Conservation (phyloP, 2,329 filamentous ascomycete species). For the Colletotrichum tropicale region DNA sequence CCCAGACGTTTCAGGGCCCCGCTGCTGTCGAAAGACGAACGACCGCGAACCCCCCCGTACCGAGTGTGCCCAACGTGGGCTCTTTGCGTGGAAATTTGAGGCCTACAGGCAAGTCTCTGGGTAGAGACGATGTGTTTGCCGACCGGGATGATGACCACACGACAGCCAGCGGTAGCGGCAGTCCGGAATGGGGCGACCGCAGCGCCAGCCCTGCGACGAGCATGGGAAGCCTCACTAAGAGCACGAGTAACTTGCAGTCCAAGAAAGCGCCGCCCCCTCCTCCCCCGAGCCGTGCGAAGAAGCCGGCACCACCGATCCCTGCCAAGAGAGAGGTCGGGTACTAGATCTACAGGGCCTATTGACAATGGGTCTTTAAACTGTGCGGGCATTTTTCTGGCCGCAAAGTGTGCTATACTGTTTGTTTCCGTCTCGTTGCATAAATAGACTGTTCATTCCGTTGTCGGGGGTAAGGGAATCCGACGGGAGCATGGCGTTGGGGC, state of each 20-base stretch:
- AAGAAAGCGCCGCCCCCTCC: slow-evolving; percentile 51
- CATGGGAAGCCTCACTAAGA: slow-evolving; percentile 57
- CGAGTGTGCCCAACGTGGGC: slow-evolving; percentile 31
- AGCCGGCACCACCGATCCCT: slow-evolving; percentile 54
- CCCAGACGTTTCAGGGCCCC: slow-evolving; percentile 42
- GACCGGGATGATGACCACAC: slow-evolving; percentile 55
- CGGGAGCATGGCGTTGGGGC: slow-evolving; percentile 20
- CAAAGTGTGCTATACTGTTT: neutral
- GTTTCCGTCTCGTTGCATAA: slow-evolving; percentile 3
- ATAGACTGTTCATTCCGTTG: slow-evolving; percentile 16
- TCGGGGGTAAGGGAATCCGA: neutral
- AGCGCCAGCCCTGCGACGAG: slow-evolving; percentile 62
- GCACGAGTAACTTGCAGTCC: slow-evolving; percentile 31
- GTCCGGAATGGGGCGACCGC: slow-evolving; percentile 54
- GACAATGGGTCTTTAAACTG: neutral
- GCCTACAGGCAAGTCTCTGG: slow-evolving; percentile 44
- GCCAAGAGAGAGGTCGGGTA: slow-evolving; percentile 34
- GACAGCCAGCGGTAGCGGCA: slow-evolving; percentile 53
- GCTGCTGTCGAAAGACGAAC: slow-evolving; percentile 19
- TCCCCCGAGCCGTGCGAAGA: slow-evolving; percentile 54
- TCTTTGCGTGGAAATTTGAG: slow-evolving; percentile 47
- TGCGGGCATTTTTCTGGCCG: neutral
- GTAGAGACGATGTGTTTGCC: slow-evolving; percentile 48
- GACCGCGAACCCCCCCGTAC: neutral
- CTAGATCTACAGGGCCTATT: slow-evolving; percentile 18